Evolutionary conservation across 2,329 filamentous ascomycete genomes (phyloP).

Genomic region (Exserohilum turcica): DNA sequence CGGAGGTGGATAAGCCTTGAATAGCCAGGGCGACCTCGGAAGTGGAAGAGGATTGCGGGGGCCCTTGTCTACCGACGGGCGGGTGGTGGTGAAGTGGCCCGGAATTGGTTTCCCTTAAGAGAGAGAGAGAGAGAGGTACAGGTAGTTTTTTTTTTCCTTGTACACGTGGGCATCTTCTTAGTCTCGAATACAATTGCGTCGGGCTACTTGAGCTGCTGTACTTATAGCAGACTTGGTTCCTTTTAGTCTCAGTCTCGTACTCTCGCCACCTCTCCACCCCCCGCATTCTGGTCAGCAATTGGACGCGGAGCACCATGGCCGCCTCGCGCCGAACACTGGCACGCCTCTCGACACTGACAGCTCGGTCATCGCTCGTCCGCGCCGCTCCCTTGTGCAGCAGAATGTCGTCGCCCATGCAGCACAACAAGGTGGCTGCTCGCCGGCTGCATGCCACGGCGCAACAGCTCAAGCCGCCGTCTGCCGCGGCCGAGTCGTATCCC

Average conservation of each 20-base stretch:
- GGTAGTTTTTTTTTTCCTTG: conserved; percentile 5
- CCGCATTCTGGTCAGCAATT: conserved; percentile 21
- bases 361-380: conserved; percentile 45
- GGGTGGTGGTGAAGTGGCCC: conserved; percentile 13
- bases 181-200: not conserved
- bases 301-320: conserved; percentile 46
- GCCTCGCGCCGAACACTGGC: conserved; percentile 53
- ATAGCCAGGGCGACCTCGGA: conserved; percentile 18
- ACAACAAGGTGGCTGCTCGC: conserved; percentile 50
- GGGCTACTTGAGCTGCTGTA: not conserved
- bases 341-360: conserved; percentile 50
- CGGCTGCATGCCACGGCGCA: conserved; percentile 61
- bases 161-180: conserved; percentile 8
- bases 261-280: conserved; percentile 2
- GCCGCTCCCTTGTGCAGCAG: conserved; percentile 44
- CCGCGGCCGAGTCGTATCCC: conserved; percentile 65
- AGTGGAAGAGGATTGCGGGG: conserved; percentile 11
- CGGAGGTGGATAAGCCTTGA: conserved; percentile 18
- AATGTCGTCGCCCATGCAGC: conserved; percentile 47
- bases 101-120: conserved; percentile 23
- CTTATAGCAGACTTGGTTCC: not conserved
- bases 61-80: conserved; percentile 4
- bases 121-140: no score
- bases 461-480: conserved; percentile 57
- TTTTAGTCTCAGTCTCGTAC: conserved; percentile 9